phyloP scores from a whole-genome alignment of 169 alveolate species.

The Miamiensis avidus region DNA sequence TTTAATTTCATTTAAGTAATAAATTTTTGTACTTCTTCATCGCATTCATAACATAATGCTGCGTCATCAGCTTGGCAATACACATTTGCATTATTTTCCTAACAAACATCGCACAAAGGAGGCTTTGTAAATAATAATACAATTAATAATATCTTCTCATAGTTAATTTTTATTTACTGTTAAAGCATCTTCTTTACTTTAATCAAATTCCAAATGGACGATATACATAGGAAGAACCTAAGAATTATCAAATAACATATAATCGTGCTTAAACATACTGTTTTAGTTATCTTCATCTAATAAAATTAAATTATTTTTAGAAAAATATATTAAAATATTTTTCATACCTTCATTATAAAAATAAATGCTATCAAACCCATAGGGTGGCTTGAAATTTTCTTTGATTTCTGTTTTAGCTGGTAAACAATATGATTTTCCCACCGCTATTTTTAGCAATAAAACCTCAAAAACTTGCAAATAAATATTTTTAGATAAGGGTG shows the following conservation, averaged over 20 bases:
- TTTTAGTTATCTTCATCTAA: conserved; percentile 21
- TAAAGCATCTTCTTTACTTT: conserved; percentile 27
- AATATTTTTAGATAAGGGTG: no score
- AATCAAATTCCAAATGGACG: conserved; percentile 47
- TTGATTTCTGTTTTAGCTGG: conserved; percentile 29
- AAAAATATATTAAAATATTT: no score
- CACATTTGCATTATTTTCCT: conserved; percentile 36
- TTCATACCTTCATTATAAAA: conserved; percentile 13
- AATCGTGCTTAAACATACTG: conserved; percentile 38
- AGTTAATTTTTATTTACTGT: not conserved
- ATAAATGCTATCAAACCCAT: conserved; percentile 43
- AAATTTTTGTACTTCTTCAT: conserved; percentile 22
- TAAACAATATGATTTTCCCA: conserved; percentile 41
- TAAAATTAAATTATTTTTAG: no score
- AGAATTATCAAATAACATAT: conserved; percentile 26
- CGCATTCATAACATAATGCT: conserved; percentile 42
- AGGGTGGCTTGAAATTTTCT: conserved; percentile 21
- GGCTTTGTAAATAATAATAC: not conserved
- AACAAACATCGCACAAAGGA: conserved; percentile 42
- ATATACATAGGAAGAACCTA: conserved; percentile 36
- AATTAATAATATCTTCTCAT: no score
- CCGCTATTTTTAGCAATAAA: conserved; percentile 28
- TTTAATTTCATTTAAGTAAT: no score
- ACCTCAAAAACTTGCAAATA: not conserved
- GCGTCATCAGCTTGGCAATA: conserved; percentile 52